Evolutionary conservation across 345 rosid genomes (phyloP), one percentile per base, ranked within the genome.

Genomic region (Pistacia atlantica): DNA sequence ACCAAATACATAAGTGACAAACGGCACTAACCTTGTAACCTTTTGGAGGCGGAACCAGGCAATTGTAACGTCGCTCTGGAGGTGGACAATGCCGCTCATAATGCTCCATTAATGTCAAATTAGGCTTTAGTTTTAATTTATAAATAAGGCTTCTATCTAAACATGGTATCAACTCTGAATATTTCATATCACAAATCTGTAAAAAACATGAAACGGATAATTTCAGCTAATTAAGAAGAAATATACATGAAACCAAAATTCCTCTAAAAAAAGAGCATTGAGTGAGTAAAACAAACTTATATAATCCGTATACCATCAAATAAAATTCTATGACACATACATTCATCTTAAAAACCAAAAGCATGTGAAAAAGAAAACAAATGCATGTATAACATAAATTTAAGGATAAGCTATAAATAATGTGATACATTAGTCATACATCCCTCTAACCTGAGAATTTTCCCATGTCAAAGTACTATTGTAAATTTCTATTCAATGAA

Each of bases 41-140:
- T 73, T 33, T 57, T 0, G 99, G 99, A 1, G 98, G 98, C 4
- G 98, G 99, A 71, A 96, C 83, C 77, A 93, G 82, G 80, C 98
- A 96, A 83, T 96, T 96, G 83, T 79, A 92, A 22, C 98, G 97
- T 0, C 99, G 91, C 67, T 91, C 90, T 0, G 87, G 82, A 14
- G 97, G 95, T 22, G 99, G 99, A 62, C 99, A 96, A 54, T 92
- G 99, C 65, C 91, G 87, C 75, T 96, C 99, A 66, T 96, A 92
- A 80, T 96, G 99, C 85, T 93, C 99, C 99, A 96, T 96, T 61
- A 96, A 79, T 13, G 93, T 45, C 80, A 93, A 79, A 80, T 96
- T 92, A 46, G 81, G 91, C 84, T 89, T 96, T 83, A 93, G 51
- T 78, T 85, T 96, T 83, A 91, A 45, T 80, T 96, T 97, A 72